Percentiles rank a stretch among this genome's conserved stretches.
Conservation (phyloP, 805 yeast species). For the Ogataea zsoltii region DNA sequence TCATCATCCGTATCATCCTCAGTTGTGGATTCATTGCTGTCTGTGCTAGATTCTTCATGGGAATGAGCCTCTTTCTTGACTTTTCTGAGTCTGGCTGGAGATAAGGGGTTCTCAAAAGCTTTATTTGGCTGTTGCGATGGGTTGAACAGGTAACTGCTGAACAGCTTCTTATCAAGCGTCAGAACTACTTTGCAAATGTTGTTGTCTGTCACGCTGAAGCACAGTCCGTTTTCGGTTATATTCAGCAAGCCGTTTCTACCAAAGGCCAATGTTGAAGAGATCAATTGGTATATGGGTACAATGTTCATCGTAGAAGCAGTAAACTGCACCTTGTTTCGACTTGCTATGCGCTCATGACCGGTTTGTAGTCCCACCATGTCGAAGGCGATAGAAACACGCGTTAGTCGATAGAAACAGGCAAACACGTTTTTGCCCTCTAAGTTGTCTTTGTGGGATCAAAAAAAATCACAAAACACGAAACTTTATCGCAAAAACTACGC, state of each 20-base stretch:
- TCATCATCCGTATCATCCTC: constrained; percentile 1
- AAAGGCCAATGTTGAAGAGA: constrained; percentile 31
- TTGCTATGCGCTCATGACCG: constrained; percentile 2
- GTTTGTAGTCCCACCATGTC: not conserved
- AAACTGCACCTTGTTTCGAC: constrained; percentile 21
- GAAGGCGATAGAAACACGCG: not conserved
- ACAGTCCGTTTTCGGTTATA: constrained; percentile 51
- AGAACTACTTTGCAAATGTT: constrained; percentile 42
- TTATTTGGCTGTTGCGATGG: constrained; percentile 6
- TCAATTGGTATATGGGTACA: constrained; percentile 26
- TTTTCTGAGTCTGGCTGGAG: constrained; percentile 1
- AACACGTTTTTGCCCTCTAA: not conserved
- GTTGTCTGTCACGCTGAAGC: constrained; percentile 49
- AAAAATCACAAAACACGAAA: too few species aligned
- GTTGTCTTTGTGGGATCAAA: too few species aligned
- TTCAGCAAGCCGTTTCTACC: constrained; percentile 32
- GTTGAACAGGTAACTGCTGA: constrained; percentile 34
- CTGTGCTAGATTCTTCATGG: constrained; percentile 1
- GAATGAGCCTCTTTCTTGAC: constrained; percentile 9
- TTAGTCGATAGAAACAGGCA: too few species aligned
- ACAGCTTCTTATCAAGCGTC: constrained; percentile 38
- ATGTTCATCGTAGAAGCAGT: constrained; percentile 31
- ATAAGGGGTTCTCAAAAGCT: not conserved
- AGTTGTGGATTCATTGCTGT: constrained; percentile 1
- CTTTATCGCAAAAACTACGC: too few species aligned